A percentile compares a stretch with the other conserved stretches of the same genome.
These are phyloP conservation scores for Lolium rigidum DNA, from an alignment of 176 grass and related monocot genomes.

Conservation along the genomic window DNA sequence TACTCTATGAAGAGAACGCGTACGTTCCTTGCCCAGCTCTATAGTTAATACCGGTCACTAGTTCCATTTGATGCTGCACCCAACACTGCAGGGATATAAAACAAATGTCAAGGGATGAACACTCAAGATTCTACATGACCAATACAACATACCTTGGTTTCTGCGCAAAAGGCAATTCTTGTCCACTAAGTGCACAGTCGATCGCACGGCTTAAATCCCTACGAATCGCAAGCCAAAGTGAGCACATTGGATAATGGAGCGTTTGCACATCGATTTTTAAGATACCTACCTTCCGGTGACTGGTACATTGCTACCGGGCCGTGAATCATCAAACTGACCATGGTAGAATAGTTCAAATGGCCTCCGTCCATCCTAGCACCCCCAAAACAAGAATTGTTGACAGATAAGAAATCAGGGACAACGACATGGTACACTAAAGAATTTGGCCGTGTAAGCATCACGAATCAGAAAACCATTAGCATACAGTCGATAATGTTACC, in stretches of 20 bases:
- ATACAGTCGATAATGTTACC: slow-evolving; percentile 34
- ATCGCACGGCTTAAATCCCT: slow-evolving; percentile 88
- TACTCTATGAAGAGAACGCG: neutral
- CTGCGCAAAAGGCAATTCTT: slow-evolving; percentile 54
- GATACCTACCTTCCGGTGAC: slow-evolving; percentile 74
- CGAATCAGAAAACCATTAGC: neutral
- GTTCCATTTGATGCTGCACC: slow-evolving; percentile 98
- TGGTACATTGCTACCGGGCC: slow-evolving; percentile 76
- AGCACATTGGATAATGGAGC: neutral
- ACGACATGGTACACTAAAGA: slow-evolving; percentile 4
- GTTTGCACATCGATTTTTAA: neutral
- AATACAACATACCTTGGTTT: slow-evolving; percentile 59
- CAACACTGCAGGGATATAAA: slow-evolving; percentile 60
- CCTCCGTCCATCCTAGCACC: slow-evolving; percentile 70
- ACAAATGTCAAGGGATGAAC: neutral
- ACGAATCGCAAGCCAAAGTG: slow-evolving; percentile 10
- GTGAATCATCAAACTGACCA: slow-evolving; percentile 93
- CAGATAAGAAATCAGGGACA: neutral
- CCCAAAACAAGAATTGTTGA: neutral
- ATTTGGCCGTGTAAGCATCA: neutral
- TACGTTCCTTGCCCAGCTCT: neutral
- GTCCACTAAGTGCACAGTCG: slow-evolving; percentile 82
- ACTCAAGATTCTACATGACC: neutral
- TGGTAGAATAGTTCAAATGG: slow-evolving; percentile 92
- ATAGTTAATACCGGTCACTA: slow-evolving; percentile 27